Percentiles rank a stretch among this genome's conserved stretches.
Conservation (phyloP, 495 filamentous ascomycete species). For the Penicillium robsamsonii region DNA sequence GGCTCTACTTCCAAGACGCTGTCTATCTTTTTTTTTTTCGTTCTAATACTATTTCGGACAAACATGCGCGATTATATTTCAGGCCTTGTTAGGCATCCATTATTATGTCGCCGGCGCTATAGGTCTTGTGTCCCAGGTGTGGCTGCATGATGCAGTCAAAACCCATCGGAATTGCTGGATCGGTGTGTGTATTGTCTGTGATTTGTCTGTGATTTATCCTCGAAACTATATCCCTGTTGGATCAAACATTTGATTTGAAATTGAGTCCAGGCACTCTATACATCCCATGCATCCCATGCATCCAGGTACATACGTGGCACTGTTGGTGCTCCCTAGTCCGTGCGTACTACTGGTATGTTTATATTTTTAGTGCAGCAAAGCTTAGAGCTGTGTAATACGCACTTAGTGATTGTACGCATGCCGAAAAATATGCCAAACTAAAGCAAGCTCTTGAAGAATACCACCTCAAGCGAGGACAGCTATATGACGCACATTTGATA, state of each 20-base stretch:
- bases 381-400: background rate
- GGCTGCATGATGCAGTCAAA: background rate
- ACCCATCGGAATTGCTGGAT: constrained; percentile 6
- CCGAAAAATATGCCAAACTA: no score
- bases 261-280: background rate
- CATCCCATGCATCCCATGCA: background rate
- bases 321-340: background rate
- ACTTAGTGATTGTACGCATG: background rate
- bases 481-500: background rate
- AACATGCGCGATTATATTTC: constrained; percentile 1
- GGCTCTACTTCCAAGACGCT: background rate
- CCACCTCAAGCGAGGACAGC: background rate
- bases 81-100: background rate
- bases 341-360: no score
- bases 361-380: no score
- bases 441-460: background rate
- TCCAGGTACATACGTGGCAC: background rate
- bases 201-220: constrained; percentile 1
- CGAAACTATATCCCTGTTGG: background rate
- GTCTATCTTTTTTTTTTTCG: background rate
- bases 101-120: background rate
- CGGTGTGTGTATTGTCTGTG: constrained; percentile 1
- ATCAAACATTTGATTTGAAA: background rate
- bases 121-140: background rate
- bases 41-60: background rate